Base-by-base conservation (phyloP, 768 basidiomycete genomes). In the Daedalea quercina region DNA sequence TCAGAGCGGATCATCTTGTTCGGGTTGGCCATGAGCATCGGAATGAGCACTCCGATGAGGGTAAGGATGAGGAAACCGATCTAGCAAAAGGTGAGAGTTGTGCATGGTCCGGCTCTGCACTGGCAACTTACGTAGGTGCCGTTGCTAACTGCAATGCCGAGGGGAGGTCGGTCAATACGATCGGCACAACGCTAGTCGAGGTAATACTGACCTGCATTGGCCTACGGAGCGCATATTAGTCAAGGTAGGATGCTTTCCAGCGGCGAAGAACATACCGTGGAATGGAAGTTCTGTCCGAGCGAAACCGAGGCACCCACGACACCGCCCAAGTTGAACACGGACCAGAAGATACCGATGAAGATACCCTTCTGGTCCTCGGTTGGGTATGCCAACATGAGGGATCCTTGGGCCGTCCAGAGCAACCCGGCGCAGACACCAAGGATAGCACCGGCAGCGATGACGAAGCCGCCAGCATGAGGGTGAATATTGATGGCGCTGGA, bases 361-460 rank as follows among this genome's bases (percentile, higher is more conserved):
- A 68, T 71, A 15, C 89, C 89, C 66, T 92, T 92, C 64, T 91
- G 80, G 44, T 67, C 62, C 64, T 92, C 89, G 0, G 86, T 89
- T 0, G 89, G 86, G 66, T 92, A 92, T 3, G 87, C 80, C 67
- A 93, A 69, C 82, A 91, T 90, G 54, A 92, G 70, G 17, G 81
- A 84, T n/a, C 88, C 90, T 61, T 92, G 89, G 0, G 88, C 86
- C 0, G 88, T 85, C 90, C 90, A 91, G 8, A 91, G 70, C 42
- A 92, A 62, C 15, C 75, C 78, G 13, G 79, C 89, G 60, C 84
- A 87, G 46, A 89, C 56, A 17, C 90, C 90, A 17, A 90, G 80
- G 51, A 87, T 61, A 35, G 84, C 84, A 19, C 89, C 90, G 2
- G 87, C 75, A 17, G 72, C 78, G 57, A 91, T 80, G 42, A 87